These are phyloP conservation scores for Erodium maritimum DNA, from an alignment of 345 rosid species.

Conservation along the genomic window DNA sequence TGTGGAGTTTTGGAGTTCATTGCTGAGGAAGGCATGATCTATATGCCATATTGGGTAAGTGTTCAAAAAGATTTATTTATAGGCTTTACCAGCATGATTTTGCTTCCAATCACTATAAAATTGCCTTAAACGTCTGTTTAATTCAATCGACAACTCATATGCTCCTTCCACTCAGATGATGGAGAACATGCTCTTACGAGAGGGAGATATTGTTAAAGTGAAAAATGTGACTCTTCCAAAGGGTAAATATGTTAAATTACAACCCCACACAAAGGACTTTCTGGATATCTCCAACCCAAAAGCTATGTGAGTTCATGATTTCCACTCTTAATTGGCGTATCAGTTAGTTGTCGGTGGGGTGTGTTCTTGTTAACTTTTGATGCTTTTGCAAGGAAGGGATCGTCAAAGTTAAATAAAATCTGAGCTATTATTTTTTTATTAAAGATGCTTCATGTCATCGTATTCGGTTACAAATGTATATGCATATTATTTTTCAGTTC, in stretches of 20 bases:
- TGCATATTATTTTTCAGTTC: neutral
- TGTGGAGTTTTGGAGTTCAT: constrained; percentile 98
- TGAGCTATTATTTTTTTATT: too few relatives aligned
- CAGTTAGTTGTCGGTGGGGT: neutral
- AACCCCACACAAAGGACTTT: constrained; percentile 93
- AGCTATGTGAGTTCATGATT: constrained; percentile 58
- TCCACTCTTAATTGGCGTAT: neutral
- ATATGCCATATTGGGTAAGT: constrained; percentile 97
- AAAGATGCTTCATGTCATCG: neutral
- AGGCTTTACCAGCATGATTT: neutral
- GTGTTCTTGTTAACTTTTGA: neutral
- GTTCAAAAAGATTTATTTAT: neutral
- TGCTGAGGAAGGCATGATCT: constrained; percentile 99
- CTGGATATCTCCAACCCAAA: constrained; percentile 95
- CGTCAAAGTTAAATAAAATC: too few relatives aligned
- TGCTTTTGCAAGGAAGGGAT: too few relatives aligned
- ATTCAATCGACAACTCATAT: constrained; percentile 5
- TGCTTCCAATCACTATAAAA: neutral
- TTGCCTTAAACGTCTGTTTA: neutral
- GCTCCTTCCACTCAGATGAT: constrained; percentile 55
- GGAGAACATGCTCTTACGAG: constrained; percentile 92
- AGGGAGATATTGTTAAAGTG: constrained; percentile 81
- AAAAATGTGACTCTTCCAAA: constrained; percentile 89
- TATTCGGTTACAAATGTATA: neutral
- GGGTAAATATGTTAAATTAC: constrained; percentile 91